Conservation (phyloP, 176 grass and related monocot species). For the Eragrostis curvula region DNA sequence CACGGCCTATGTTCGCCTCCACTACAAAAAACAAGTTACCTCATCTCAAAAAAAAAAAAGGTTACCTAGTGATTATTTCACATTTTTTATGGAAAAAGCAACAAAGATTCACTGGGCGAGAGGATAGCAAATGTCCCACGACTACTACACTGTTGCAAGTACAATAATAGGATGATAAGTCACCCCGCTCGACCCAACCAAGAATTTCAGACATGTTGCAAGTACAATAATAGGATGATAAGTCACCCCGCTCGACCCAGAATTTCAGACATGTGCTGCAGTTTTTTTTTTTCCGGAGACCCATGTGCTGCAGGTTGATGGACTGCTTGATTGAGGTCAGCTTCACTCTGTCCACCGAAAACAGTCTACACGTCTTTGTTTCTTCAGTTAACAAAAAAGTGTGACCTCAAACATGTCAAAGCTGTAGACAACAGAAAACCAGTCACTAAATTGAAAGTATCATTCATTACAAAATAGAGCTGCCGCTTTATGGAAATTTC, state of each 20-base stretch:
- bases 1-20: too few relatives aligned
- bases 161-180: neutral
- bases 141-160: neutral
- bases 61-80: neutral
- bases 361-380: neutral
- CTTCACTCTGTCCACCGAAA: neutral
- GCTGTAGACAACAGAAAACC: neutral
- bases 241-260: neutral
- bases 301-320: too few relatives aligned
- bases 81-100: neutral
- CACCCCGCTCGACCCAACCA: neutral
- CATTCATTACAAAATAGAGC: neutral
- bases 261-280: conserved; percentile 33
- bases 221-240: neutral
- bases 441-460: neutral
- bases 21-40: too few relatives aligned
- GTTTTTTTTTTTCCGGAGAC: too few relatives aligned
- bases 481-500: too few relatives aligned
- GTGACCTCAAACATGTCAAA: neutral
- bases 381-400: neutral
- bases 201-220: conserved; percentile 23
- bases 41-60: too few relatives aligned
- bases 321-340: neutral
- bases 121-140: neutral
- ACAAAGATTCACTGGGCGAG: neutral